Base-by-base conservation (phyloP, 805 yeast genomes). In the Schizosaccharomyces cryophilus region DNA sequence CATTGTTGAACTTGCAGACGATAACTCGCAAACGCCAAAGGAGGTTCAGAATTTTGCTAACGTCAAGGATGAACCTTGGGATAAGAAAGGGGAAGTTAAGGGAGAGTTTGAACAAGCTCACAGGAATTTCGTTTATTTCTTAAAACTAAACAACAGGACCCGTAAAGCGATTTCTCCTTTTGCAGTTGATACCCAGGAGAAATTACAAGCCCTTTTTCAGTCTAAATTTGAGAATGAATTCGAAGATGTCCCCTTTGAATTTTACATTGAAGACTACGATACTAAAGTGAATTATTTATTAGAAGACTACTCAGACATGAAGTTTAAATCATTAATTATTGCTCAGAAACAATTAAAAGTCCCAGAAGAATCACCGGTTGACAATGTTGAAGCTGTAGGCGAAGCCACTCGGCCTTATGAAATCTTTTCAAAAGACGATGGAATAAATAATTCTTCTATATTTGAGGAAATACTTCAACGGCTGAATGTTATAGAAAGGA, bases 211-310 rank as follows among this genome's bases (percentile, higher is more conserved):
- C 51, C 51, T 45, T 11, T 45, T 19, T 45, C 51, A 45, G 17
- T 19, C 51, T 3, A 35, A 90, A 67, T 83, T 31, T 56, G 35
- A 30, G 26, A 35, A 17, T 56, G 48, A 21, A 6, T 51, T 51
- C 24, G 1, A 7, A 7, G 56, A 29, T 29, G 4, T 24, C 26
- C 17, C 56, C 7, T 21, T 6, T 29, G 56, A 51, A 21, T 29
- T 51, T 24, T 17, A 51, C 9, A 26, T 51, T 51, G 35, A 29
- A 24, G 56, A 51, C 17, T 7, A 21, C 13, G 56, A 51, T 4
- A 51, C 56, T 11, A 21, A 51, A n/a, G 26, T 51, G n/a, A 26
- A 7, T 26, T 51, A 51, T 51, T 29, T 51, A 17, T 15, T 51
- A 6, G 56, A 51, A 29, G 56, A 51, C 35, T 29, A 19, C 17